A percentile compares a stretch with the other conserved stretches of the same genome.
Conservation (phyloP, 2,329 filamentous ascomycete species). For the Aschersonia sp. region DNA sequence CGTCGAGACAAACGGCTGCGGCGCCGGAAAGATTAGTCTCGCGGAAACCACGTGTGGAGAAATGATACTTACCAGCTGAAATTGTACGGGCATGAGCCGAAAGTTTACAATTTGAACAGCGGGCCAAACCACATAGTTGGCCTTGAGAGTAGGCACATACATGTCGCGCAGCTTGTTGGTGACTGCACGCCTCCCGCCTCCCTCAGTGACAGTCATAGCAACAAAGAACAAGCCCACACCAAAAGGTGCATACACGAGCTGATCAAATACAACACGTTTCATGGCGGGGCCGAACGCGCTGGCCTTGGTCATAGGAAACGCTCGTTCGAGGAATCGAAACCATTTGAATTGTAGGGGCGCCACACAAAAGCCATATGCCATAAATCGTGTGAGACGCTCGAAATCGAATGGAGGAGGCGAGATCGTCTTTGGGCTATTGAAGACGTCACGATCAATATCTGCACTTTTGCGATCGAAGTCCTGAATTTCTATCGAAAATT, state of each 20-base stretch:
- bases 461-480: constrained; percentile 74
- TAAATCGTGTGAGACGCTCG: constrained; percentile 84
- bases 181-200: constrained; percentile 69
- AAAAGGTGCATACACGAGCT: constrained; percentile 82
- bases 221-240: constrained; percentile 84
- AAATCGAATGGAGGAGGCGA: constrained; percentile 85
- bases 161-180: constrained; percentile 80
- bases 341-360: constrained; percentile 89
- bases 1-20: constrained; percentile 84
- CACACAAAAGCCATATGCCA: constrained; percentile 96
- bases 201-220: constrained; percentile 91
- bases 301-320: constrained; percentile 74
- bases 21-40: neutral
- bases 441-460: constrained; percentile 47
- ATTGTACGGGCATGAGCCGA: constrained; percentile 83
- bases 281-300: constrained; percentile 62
- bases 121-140: constrained; percentile 92
- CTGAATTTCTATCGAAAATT: constrained; percentile 73
- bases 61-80: constrained; percentile 64
- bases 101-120: constrained; percentile 96
- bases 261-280: constrained; percentile 85
- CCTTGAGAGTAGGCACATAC: constrained; percentile 86
- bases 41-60: neutral
- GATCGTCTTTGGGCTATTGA: constrained; percentile 38
- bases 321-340: constrained; percentile 72